Percentiles rank a stretch among this genome's conserved stretches.
phyloP scores from a whole-genome alignment of 1,284 basidiomycete genomes.

The Megacollybia platyphylla region DNA sequence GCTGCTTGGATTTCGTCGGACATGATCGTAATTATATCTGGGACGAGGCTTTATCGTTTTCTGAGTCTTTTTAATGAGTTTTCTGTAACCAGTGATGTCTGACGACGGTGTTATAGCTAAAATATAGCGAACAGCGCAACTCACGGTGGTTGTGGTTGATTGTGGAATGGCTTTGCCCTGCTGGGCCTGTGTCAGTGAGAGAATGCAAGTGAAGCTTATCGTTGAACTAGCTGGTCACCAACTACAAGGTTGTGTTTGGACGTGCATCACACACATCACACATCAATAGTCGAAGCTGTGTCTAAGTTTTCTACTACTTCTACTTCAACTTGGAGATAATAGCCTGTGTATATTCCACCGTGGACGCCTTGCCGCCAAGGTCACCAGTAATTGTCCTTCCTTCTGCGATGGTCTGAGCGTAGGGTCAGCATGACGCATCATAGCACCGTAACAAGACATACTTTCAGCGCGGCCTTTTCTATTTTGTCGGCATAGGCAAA shows the following conservation, averaged over 20 bases:
- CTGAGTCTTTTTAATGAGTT: constrained; percentile 33
- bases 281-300: neutral
- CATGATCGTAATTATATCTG: constrained; percentile 69
- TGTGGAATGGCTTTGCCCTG: constrained; percentile 69
- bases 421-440: constrained; percentile 8
- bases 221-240: constrained; percentile 7
- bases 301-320: constrained; percentile 17
- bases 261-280: too few relatives aligned
- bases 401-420: constrained; percentile 79
- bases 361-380: constrained; percentile 83
- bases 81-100: constrained; percentile 17
- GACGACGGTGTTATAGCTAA: constrained; percentile 12
- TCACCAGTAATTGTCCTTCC: constrained; percentile 89
- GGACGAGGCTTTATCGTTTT: constrained; percentile 28
- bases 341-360: constrained; percentile 78
- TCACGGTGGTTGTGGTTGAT: constrained; percentile 25
- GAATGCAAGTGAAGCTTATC: constrained; percentile 31
- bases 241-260: neutral
- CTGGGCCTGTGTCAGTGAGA: constrained; percentile 66
- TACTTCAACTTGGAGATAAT: constrained; percentile 67
- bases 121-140: constrained; percentile 8
- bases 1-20: constrained; percentile 59
- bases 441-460: constrained; percentile 27
- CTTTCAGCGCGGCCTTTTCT: constrained; percentile 80
- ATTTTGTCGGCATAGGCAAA: constrained; percentile 81